phyloP scores from a whole-genome alignment of 257 asterid genomes.

The Solanum phureja region DNA sequence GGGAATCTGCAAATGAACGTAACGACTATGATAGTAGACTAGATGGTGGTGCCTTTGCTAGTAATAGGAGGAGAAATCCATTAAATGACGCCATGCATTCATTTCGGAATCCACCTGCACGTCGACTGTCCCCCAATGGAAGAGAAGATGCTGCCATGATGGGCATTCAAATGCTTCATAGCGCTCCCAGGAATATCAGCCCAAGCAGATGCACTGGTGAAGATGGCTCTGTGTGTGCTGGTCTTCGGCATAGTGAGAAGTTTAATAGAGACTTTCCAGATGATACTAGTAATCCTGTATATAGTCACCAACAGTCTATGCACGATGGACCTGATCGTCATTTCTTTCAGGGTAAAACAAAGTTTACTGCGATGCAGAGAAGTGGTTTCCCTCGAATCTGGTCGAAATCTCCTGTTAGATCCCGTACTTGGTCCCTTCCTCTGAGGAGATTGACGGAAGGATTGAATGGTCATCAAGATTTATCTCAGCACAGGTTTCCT shows the following conservation, averaged over 20 bases:
- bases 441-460: constrained; percentile 28
- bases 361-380: constrained; percentile 42
- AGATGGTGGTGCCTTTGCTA: too few relatives aligned
- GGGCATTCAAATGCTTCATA: not conserved
- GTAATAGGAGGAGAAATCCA: constrained; percentile 35
- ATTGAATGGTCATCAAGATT: constrained; percentile 37
- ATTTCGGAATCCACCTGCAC: constrained; percentile 30
- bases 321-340: constrained; percentile 39
- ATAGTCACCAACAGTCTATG: constrained; percentile 19
- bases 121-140: constrained; percentile 50
- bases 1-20: not conserved
- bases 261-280: not conserved
- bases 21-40: not conserved
- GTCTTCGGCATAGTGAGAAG: not conserved
- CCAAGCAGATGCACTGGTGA: not conserved
- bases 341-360: constrained; percentile 34
- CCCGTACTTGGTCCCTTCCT: constrained; percentile 55
- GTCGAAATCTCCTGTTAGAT: constrained; percentile 54
- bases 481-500: constrained; percentile 43
- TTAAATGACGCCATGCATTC: constrained; percentile 44
- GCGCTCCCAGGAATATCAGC: not conserved
- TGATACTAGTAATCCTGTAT: not conserved
- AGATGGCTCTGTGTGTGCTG: not conserved
- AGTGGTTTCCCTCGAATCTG: constrained; percentile 40
- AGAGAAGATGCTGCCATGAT: constrained; percentile 36